phyloP scores from a whole-genome alignment of 2,329 filamentous ascomycete genomes.

The Fusarium haematococcum region DNA sequence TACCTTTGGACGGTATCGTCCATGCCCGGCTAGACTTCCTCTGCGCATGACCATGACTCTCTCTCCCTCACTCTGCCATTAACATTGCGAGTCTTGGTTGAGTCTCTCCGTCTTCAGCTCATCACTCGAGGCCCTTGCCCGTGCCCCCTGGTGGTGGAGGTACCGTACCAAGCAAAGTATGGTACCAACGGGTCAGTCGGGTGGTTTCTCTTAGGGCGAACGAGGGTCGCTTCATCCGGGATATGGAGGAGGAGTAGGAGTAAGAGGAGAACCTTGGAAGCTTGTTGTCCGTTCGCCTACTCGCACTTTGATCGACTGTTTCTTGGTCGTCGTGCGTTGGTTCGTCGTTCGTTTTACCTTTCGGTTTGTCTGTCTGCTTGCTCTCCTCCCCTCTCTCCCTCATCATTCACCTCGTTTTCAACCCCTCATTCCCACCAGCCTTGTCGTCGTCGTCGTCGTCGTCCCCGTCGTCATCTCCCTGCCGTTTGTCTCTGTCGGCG shows the following conservation, averaged over 20 bases:
- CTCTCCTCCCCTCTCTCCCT: not conserved
- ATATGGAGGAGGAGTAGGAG: not conserved
- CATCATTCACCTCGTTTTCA: not conserved
- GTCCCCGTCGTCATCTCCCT: not conserved
- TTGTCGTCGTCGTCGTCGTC: not conserved
- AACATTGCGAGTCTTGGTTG: not conserved
- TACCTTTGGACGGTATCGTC: constrained; percentile 17
- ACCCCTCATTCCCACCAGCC: not conserved
- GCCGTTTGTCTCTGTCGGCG: constrained; percentile 10
- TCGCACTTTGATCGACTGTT: not conserved
- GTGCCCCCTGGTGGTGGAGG: constrained; percentile 24
- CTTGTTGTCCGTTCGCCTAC: constrained; percentile 1
- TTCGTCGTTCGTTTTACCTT: constrained; percentile 7
- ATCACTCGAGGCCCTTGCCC: not conserved
- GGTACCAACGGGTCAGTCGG: constrained; percentile 14
- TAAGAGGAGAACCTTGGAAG: constrained; percentile 1
- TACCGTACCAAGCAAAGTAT: constrained; percentile 2
- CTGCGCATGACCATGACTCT: constrained; percentile 33
- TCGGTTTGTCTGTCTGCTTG: not conserved
- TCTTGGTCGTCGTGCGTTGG: not conserved
- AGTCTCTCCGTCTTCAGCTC: constrained; percentile 12
- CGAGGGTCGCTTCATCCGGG: constrained; percentile 8
- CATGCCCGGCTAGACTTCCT: constrained; percentile 27
- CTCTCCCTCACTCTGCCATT: not conserved
- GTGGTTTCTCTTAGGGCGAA: constrained; percentile 10